Percentiles rank a stretch among this genome's conserved stretches.
phyloP scores from a whole-genome alignment of 371 early-diverging fungal genomes.

The Parasitella parasitica region DNA sequence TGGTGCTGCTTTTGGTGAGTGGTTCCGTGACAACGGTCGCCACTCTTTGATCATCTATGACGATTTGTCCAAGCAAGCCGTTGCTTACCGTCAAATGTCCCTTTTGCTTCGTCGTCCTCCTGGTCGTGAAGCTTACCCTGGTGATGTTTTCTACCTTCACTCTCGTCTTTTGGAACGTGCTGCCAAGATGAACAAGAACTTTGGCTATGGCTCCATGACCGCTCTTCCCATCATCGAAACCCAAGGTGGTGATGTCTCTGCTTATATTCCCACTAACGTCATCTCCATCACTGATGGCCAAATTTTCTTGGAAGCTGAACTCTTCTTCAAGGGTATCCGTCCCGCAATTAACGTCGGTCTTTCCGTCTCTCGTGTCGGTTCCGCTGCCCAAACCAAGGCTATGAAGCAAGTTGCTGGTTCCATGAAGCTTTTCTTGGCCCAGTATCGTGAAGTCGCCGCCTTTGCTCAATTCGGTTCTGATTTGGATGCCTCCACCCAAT shows the following conservation, averaged over 20 bases:
- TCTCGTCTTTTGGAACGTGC: constrained; percentile 96
- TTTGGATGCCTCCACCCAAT: constrained; percentile 96
- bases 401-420: constrained; percentile 99
- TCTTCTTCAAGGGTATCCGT: constrained; percentile 98
- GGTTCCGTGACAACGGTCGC: constrained; percentile 97
- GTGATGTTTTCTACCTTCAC: constrained; percentile 98
- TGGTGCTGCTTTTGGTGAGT: constrained; percentile 92
- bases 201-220: constrained; percentile 92
- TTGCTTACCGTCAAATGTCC: constrained; percentile 98
- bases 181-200: constrained; percentile 94
- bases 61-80: constrained; percentile 97
- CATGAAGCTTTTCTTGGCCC: constrained; percentile 96
- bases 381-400: constrained; percentile 97
- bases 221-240: constrained; percentile 97
- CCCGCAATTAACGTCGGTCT: constrained; percentile 99
- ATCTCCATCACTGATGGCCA: constrained; percentile 98
- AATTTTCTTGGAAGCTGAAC: constrained; percentile 92
- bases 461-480: constrained; percentile 98
- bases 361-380: constrained; percentile 97
- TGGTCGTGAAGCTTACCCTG: constrained; percentile 97
- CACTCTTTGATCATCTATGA: constrained; percentile 95
- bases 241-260: constrained; percentile 98
- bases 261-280: constrained; percentile 98
- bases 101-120: constrained; percentile 96
- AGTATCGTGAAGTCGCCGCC: constrained; percentile 98